Conservation (phyloP, 768 basidiomycete species). For the Cystoderma amianthinum region DNA sequence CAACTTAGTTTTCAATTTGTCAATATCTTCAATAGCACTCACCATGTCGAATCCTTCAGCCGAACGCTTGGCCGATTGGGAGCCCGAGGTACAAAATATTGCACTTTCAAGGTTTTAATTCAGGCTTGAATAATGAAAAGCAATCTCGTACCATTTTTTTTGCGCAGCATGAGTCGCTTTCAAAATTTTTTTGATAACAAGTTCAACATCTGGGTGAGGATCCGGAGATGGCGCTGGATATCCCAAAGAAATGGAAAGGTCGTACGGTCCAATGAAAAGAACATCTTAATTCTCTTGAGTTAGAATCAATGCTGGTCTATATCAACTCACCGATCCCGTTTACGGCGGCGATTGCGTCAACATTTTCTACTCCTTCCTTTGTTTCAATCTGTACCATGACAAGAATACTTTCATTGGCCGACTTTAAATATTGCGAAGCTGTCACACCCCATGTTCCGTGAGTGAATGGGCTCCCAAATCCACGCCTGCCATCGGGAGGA, state of each 20-base stretch:
- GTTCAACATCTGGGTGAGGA: not conserved
- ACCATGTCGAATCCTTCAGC: constrained; percentile 20
- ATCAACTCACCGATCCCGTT: constrained; percentile 49
- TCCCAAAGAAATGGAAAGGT: constrained; percentile 2
- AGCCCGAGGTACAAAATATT: constrained; percentile 15
- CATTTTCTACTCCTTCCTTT: constrained; percentile 48
- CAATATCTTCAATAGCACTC: not conserved
- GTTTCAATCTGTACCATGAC: constrained; percentile 69
- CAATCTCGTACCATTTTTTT: not conserved
- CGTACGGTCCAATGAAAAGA: constrained; percentile 9
- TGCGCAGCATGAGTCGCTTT: not conserved
- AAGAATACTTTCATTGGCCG: constrained; percentile 48
- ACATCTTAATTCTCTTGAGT: constrained; percentile 20
- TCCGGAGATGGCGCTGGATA: constrained; percentile 2
- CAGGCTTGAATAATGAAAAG: not conserved
- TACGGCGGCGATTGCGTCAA: constrained; percentile 51
- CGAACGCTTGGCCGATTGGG: constrained; percentile 13
- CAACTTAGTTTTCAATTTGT: not conserved
- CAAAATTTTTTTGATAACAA: not conserved
- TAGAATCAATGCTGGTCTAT: constrained; percentile 12
- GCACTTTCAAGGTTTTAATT: constrained; percentile 11
- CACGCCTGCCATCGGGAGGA: constrained; percentile 55
- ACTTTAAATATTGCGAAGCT: constrained; percentile 40
- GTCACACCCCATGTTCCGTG: constrained; percentile 51
- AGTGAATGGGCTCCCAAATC: constrained; percentile 61